Base-by-base conservation (phyloP, 768 basidiomycete genomes). In the Russula sp. region DNA sequence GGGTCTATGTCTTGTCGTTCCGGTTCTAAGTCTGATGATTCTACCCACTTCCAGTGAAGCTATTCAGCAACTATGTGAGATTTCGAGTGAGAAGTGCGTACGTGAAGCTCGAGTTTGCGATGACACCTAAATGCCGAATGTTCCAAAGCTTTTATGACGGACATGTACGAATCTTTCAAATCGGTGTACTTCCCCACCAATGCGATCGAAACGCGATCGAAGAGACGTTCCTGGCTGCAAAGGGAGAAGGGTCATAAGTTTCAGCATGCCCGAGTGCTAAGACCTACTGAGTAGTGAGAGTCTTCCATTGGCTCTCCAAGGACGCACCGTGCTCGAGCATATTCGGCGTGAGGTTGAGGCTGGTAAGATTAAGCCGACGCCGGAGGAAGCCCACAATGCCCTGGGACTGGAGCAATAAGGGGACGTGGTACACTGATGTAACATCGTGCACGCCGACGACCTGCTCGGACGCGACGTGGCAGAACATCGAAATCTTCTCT, bases 401-500 rank as follows among this genome's bases (percentile, higher is more conserved):
- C 75, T 99, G 96, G 2, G 92, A 87, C 68, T 89, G 85, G 39
- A 99, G 81, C 18, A 98, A 81, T 10, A 98, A 81, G 4, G 96
- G 96, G 49, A 98, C 96, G 71, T 98, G 96, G 74, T 99, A 99
- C 39, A 98, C 94, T 44, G 94, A 97, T 9, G 89, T 86, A 53
- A 98, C 92, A 72, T 98, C 94, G 73, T 98, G 96, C 7, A 98
- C 90, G 59, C 94, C 96, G 55, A 99, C 81, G 45, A 98, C 96
- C 70, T 92, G 90, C 69, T 91, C 87, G 3, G 87, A 79, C 4
- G 85, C 78, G 69, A 99, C 96, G 70, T 99, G 96, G 75, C 96
- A 98, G 81, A 98, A 98, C 95, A 98, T 98, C 65, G 93, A 94
- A 47, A 99, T 96, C 75, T 99, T 99, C 71, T 87, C 83, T 76